A percentile compares a stretch with the other conserved stretches of the same genome.
Conservation (phyloP, 2,329 filamentous ascomycete species). For the Paecilomyces dactylethromorphus region DNA sequence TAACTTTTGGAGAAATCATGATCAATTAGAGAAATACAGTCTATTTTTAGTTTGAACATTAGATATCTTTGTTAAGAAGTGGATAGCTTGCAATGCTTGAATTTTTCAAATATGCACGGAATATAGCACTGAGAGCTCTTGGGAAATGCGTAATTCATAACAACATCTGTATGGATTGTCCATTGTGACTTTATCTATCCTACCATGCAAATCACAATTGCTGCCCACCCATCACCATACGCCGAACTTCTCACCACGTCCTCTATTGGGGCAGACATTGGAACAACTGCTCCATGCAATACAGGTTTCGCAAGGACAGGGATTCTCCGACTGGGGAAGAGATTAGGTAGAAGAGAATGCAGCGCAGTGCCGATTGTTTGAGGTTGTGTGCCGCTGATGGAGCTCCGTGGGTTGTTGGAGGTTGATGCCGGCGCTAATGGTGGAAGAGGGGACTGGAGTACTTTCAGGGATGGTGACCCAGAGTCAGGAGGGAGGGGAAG, state of each 20-base stretch:
- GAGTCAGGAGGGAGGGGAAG: conserved; percentile 61
- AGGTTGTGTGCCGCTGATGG: conserved; percentile 37
- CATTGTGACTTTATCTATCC: conserved; percentile 23
- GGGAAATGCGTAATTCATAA: no score
- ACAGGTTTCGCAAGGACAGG: conserved; percentile 78
- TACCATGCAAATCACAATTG: conserved; percentile 71
- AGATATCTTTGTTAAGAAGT: no score
- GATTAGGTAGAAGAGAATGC: conserved; percentile 64
- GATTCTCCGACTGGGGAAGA: conserved; percentile 83
- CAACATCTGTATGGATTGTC: not conserved
- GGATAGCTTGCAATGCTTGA: no score
- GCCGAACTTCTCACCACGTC: conserved; percentile 76
- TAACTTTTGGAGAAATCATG: no score
- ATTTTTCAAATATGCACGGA: no score
- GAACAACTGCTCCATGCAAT: conserved; percentile 77
- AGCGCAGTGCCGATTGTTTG: conserved; percentile 73
- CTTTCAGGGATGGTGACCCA: conserved; percentile 47
- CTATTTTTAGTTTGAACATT: no score
- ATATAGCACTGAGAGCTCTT: no score
- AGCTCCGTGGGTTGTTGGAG: conserved; percentile 14
- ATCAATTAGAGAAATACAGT: no score
- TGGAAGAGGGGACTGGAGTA: conserved; percentile 69
- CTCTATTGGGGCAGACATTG: conserved; percentile 71
- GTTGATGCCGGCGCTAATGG: conserved; percentile 24
- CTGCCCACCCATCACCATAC: conserved; percentile 90